Base-by-base conservation (phyloP, 2,329 filamentous ascomycete genomes). In the Calonectria pseudoturangicola region DNA sequence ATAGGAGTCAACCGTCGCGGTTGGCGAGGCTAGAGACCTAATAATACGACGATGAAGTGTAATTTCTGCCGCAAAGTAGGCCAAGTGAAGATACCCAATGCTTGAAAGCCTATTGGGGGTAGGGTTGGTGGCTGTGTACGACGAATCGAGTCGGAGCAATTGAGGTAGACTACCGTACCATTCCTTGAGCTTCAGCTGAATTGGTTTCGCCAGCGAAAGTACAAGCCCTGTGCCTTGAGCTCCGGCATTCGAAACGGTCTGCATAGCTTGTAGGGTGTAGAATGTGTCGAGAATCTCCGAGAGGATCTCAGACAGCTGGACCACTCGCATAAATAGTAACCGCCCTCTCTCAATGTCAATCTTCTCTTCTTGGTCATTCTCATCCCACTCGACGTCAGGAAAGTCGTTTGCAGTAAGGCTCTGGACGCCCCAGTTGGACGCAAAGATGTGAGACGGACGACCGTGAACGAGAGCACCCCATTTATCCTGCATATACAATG, bases 61-160 rank as follows among this genome's bases (percentile, higher is more conserved):
- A 80, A 98, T 98, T 85, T 98, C 96, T 3, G 95, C 95, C 2
- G 96, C 95, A 80, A 98, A 98, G 85, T 98, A 98, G 66, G 93
- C 95, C 64, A 98, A 90, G 83, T 98, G 96, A 13, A 98, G 89
- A 80, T 95, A 96, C 18, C 94, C 94, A 66, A 91, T 91, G 80
- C 90, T 92, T 25, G 89, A 91, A 15, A 92, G 84, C 25, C 88
- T 87, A 71, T 80, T 87, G 73, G 81, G 81, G 75, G 82, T 84
- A 74, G 81, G 82, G 73, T 78, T 79, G 71, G 76, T 77, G 45
- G 79, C 73, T 12, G 85, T 82, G 68, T 84, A 85, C 9, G 88
- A 89, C 41, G 87, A 89, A 80, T 95, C 93, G 89, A 96, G 93
- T 47, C 93, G 91, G 72, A 89, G 89, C 39, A 83, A 77, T 13